Evolutionary conservation across 2,329 filamentous ascomycete species (phyloP).

Genomic region (Neoascochyta sp.): DNA sequence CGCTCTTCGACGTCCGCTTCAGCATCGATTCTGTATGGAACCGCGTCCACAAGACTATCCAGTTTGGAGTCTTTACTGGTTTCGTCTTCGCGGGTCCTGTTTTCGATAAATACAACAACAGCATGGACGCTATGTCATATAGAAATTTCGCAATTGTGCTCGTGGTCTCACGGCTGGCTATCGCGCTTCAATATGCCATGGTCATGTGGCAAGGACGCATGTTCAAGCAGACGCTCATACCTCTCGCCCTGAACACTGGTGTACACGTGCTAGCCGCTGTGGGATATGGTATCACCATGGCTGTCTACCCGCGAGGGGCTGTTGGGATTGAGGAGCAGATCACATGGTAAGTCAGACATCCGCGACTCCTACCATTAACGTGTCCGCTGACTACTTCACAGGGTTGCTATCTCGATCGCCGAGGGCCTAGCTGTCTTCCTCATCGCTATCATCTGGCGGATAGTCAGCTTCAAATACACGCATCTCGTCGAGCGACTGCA

Average conservation of each 20-base stretch:
- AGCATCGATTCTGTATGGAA: conserved; percentile 62
- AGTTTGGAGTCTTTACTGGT: conserved; percentile 62
- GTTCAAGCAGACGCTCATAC: conserved; percentile 18
- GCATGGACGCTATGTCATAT: conserved; percentile 12
- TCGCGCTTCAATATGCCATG: conserved; percentile 19
- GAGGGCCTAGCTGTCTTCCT: conserved; percentile 21
- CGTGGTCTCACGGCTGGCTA: conserved; percentile 13
- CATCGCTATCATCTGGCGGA: conserved; percentile 41
- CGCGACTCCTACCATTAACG: not conserved
- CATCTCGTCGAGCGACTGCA: conserved; percentile 59
- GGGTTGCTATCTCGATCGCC: conserved; percentile 17
- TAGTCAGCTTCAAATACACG: conserved; percentile 56
- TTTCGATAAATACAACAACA: conserved; percentile 25
- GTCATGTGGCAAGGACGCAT: conserved; percentile 21
- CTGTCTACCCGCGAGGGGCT: conserved; percentile 9
- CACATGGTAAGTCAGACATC: conserved; percentile 15
- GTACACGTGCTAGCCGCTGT: conserved; percentile 13
- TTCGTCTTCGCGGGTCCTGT: conserved; percentile 57
- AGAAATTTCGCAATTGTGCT: conserved; percentile 17
- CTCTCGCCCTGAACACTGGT: conserved; percentile 14
- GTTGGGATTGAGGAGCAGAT: conserved; percentile 16
- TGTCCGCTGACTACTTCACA: conserved; percentile 4
- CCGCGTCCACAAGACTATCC: conserved; percentile 55
- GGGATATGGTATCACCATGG: conserved; percentile 12
- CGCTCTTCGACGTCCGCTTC: conserved; percentile 63